Conservation (phyloP, 371 early-diverging fungal species). For the Mortierella sp. region DNA sequence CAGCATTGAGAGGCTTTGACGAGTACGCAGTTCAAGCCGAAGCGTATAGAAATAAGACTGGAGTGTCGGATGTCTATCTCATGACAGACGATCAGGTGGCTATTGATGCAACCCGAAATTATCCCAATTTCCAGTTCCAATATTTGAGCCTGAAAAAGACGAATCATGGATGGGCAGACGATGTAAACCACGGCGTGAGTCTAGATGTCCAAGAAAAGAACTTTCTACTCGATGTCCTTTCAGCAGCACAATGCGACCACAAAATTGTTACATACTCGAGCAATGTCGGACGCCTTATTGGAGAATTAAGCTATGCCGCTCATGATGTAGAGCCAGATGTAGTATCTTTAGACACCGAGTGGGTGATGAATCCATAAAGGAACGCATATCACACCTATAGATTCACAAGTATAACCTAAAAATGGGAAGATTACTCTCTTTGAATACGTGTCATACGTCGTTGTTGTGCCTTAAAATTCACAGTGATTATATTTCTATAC, state of each 20-base stretch:
- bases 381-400: no score
- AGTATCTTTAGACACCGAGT: slow-evolving; percentile 11
- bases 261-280: slow-evolving; percentile 24
- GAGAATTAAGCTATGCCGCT: slow-evolving; percentile 13
- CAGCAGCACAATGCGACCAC: slow-evolving; percentile 23
- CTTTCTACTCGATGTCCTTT: slow-evolving; percentile 16
- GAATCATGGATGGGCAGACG: slow-evolving; percentile 15
- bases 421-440: no score
- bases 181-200: slow-evolving; percentile 1
- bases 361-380: slow-evolving; percentile 15
- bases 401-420: no score
- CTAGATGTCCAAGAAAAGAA: slow-evolving; percentile 13
- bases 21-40: slow-evolving; percentile 15
- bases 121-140: slow-evolving; percentile 12
- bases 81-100: slow-evolving; percentile 35
- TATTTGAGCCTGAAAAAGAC: slow-evolving; percentile 8
- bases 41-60: not conserved
- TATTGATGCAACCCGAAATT: no score
- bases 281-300: slow-evolving; percentile 24
- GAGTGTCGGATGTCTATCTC: slow-evolving; percentile 13
- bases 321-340: slow-evolving; percentile 15
- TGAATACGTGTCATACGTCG: no score
- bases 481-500: no score
- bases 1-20: not conserved
- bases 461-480: no score